Conservation (phyloP, 768 basidiomycete genomes). For the Suillus americanus region DNA sequence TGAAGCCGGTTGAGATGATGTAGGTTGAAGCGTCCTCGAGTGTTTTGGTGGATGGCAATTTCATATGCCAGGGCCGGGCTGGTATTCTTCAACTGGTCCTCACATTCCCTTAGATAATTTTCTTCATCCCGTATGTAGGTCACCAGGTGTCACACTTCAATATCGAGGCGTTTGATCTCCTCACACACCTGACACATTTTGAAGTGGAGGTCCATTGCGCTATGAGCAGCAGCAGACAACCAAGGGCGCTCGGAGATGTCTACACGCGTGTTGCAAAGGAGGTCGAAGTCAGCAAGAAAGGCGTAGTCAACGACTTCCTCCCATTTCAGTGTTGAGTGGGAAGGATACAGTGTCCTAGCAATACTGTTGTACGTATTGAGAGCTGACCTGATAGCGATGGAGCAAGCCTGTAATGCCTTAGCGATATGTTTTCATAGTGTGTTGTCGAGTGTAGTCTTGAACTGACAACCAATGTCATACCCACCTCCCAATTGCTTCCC, state of each 20-base stretch:
- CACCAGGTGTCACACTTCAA: conserved; percentile 21
- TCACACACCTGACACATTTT: conserved; percentile 19
- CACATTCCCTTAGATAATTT: conserved; percentile 4
- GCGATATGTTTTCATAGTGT: too few species aligned
- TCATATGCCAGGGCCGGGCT: conserved; percentile 13
- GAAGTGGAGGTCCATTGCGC: conserved; percentile 21
- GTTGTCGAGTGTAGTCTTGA: too few species aligned
- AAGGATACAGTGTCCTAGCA: too few species aligned
- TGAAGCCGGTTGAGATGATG: conserved; percentile 10
- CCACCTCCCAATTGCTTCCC: too few species aligned
- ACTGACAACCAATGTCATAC: too few species aligned
- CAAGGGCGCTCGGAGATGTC: conserved; percentile 19
- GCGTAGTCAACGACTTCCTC: too few species aligned
- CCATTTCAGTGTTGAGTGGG: too few species aligned
- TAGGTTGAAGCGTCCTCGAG: conserved; percentile 12
- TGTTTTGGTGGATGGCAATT: conserved; percentile 8
- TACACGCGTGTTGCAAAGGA: conserved; percentile 16
- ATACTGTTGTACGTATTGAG: too few species aligned
- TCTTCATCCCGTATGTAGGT: conserved; percentile 21
- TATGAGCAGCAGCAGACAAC: conserved; percentile 13
- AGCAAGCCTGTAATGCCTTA: too few species aligned
- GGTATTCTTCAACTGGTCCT: conserved; percentile 3
- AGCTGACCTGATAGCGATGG: too few species aligned
- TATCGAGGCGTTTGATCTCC: conserved; percentile 21
- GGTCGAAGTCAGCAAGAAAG: conserved; percentile 4